A percentile compares a stretch with the other conserved stretches of the same genome.
Conservation (phyloP, 768 basidiomycete genomes). For the Rhizopogon vulgaris region DNA sequence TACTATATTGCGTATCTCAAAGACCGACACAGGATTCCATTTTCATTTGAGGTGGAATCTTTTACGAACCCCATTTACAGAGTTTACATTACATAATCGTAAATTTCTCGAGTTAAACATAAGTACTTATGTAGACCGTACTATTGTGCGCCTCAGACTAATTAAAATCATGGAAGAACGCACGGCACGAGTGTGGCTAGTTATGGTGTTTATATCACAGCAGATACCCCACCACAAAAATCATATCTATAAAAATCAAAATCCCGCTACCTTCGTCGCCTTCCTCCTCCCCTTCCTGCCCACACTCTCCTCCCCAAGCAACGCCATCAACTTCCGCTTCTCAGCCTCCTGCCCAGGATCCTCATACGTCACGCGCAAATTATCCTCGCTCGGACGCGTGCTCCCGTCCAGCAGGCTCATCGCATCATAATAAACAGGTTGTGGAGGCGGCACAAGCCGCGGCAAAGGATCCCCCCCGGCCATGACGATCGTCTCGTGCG, state of each 20-base stretch:
- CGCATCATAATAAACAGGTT: conserved; percentile 19
- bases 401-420: conserved; percentile 22
- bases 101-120: too few species aligned
- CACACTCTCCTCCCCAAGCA: conserved; percentile 34
- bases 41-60: too few species aligned
- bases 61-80: too few species aligned
- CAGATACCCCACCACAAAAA: neutral
- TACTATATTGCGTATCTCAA: too few species aligned
- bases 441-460: conserved; percentile 1
- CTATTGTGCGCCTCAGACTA: too few species aligned
- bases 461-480: conserved; percentile 2
- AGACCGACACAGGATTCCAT: too few species aligned
- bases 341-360: conserved; percentile 61
- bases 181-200: too few species aligned
- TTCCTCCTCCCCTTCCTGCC: conserved; percentile 11
- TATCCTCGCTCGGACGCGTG: conserved; percentile 31
- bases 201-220: neutral
- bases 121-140: too few species aligned
- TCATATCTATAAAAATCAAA: conserved; percentile 6
- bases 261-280: conserved; percentile 19
- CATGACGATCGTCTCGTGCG: conserved; percentile 18
- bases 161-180: too few species aligned
- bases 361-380: conserved; percentile 58
- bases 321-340: conserved; percentile 48
- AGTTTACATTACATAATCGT: too few species aligned